Conservation (phyloP, 2,329 filamentous ascomycete genomes). For the Aureobasidium sp. region DNA sequence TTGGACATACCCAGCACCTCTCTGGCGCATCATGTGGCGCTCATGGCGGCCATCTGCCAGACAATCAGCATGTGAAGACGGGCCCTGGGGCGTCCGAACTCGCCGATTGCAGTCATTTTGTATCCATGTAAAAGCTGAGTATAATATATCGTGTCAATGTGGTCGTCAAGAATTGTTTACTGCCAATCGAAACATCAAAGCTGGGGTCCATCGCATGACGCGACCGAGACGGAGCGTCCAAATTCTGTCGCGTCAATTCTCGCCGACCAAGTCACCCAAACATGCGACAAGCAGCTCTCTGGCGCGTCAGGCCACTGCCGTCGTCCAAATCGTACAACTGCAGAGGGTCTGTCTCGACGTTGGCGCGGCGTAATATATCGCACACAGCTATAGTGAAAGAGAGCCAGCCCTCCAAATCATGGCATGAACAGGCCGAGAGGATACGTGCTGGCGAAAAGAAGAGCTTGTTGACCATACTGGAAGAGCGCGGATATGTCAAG, state of each 20-base stretch:
- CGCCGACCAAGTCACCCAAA: not conserved
- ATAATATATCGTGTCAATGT: not conserved
- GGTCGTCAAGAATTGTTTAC: not conserved
- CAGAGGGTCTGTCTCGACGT: not conserved
- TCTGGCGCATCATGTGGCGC: slow-evolving; percentile 15
- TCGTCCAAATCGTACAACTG: not conserved
- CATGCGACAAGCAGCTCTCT: not conserved
- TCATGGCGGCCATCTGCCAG: slow-evolving; percentile 8
- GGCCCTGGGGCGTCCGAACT: not conserved
- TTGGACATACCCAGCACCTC: slow-evolving; percentile 13
- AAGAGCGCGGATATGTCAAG: slow-evolving; percentile 66
- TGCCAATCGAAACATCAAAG: not conserved
- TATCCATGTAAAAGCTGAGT: not conserved
- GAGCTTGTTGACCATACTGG: slow-evolving; percentile 37
- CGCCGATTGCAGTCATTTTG: not conserved
- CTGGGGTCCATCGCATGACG: not conserved
- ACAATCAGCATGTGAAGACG: not conserved
- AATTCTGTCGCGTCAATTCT: not conserved
- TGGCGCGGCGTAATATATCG: not conserved
- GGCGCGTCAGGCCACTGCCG: not conserved
- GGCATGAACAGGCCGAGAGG: not conserved
- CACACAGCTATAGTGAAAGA: not conserved
- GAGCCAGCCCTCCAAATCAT: not conserved
- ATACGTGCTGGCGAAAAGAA: not conserved
- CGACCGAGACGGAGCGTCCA: no score